phyloP scores from a whole-genome alignment of 1,284 basidiomycete species.

The Melampsora abietis-canadensis region DNA sequence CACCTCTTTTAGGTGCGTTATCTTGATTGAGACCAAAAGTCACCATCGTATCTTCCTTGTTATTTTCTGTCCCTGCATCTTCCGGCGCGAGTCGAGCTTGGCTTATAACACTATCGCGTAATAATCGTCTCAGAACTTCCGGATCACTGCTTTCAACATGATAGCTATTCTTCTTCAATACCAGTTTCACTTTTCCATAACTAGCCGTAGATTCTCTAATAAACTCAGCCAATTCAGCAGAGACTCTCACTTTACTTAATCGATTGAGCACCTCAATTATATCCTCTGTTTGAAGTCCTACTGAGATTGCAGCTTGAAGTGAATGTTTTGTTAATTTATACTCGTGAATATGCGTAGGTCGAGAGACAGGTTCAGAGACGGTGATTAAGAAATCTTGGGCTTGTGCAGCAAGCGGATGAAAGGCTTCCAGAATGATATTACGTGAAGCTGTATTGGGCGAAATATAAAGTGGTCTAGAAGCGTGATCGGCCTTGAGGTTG shows the following conservation, averaged over 20 bases:
- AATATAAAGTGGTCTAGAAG: slow-evolving; percentile 87
- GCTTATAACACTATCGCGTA: slow-evolving; percentile 79
- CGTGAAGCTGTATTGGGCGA: slow-evolving; percentile 73
- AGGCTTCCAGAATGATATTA: slow-evolving; percentile 91
- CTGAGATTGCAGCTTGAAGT: slow-evolving; percentile 95
- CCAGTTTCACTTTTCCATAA: slow-evolving; percentile 94
- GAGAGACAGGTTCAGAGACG: slow-evolving; percentile 96
- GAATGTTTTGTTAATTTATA: slow-evolving; percentile 98
- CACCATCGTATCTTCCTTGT: slow-evolving; percentile 28
- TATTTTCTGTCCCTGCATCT: slow-evolving; percentile 56
- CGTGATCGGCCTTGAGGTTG: slow-evolving; percentile 81
- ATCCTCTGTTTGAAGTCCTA: slow-evolving; percentile 94
- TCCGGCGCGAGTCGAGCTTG: slow-evolving; percentile 63
- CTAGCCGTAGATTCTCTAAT: slow-evolving; percentile 87
- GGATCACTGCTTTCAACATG: slow-evolving; percentile 90
- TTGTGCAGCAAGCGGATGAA: slow-evolving; percentile 93
- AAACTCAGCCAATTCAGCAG: slow-evolving; percentile 72
- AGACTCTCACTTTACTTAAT: slow-evolving; percentile 66
- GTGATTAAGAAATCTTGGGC: slow-evolving; percentile 98
- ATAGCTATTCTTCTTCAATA: slow-evolving; percentile 93
- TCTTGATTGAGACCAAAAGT: slow-evolving; percentile 66
- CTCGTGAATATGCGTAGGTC: slow-evolving; percentile 96
- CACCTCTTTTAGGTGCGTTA: slow-evolving; percentile 74
- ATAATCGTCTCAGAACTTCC: slow-evolving; percentile 76
- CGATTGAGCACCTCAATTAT: slow-evolving; percentile 80